Conservation (phyloP, 2,329 filamentous ascomycete genomes). For the Colletotrichum simmondsii region DNA sequence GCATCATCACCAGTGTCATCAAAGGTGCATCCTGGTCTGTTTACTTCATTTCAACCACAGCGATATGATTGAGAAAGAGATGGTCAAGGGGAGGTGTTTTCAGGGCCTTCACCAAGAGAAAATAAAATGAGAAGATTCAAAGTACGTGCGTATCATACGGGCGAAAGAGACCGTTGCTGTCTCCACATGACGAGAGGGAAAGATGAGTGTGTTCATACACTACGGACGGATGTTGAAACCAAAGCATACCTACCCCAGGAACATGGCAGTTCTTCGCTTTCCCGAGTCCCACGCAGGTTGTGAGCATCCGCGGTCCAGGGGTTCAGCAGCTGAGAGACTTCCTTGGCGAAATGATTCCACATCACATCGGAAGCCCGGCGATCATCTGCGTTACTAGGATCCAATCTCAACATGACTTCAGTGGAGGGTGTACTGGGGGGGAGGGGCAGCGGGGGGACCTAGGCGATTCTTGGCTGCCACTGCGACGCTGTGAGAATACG, state of each 20-base stretch:
- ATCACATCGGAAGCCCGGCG: slow-evolving; percentile 17
- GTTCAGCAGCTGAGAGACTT: background rate
- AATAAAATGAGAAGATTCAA: background rate
- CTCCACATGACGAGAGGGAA: background rate
- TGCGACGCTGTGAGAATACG: slow-evolving; percentile 11
- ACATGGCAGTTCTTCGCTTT: background rate
- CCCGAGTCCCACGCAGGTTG: background rate
- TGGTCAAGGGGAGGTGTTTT: background rate
- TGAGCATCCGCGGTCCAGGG: background rate
- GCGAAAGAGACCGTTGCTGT: background rate
- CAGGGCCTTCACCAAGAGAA: background rate
- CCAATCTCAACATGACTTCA: background rate
- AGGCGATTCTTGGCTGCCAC: background rate
- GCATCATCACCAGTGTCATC: background rate
- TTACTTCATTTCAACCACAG: background rate
- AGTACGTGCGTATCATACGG: slow-evolving; percentile 15
- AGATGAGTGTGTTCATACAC: background rate
- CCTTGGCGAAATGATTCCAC: slow-evolving; percentile 24
- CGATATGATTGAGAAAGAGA: background rate
- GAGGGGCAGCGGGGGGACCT: background rate
- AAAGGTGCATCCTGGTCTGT: background rate
- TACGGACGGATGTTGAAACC: background rate
- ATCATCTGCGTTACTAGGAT: background rate
- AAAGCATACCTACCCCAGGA: background rate
- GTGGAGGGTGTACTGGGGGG: background rate